Percentiles rank a stretch among this genome's conserved stretches.
Evolutionary conservation across 441 rosid genomes (phyloP).

Genomic region (Francoa sonchifolia): DNA sequence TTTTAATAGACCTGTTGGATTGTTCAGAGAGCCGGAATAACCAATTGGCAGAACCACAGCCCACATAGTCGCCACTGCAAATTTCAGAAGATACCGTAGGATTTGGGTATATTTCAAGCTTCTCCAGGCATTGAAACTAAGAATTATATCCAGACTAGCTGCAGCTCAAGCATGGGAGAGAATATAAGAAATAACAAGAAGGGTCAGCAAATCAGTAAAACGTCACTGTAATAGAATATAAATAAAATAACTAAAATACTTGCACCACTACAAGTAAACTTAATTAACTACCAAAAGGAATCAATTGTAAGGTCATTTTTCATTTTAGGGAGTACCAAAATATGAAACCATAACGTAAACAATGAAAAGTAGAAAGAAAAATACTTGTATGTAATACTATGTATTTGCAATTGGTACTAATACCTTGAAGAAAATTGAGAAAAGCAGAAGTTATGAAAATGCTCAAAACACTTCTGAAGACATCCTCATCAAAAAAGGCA

Average conservation of each 20-base stretch:
- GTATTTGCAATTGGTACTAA: too few species aligned
- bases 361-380: slow-evolving; percentile 2
- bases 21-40: slow-evolving; percentile 61
- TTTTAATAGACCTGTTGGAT: slow-evolving; percentile 64
- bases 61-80: slow-evolving; percentile 75
- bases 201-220: slow-evolving; percentile 1
- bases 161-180: slow-evolving; percentile 18
- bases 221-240: slow-evolving; percentile 5
- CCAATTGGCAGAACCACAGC: slow-evolving; percentile 72
- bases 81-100: slow-evolving; percentile 68
- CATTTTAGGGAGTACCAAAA: slow-evolving; percentile 3
- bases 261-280: slow-evolving; percentile 3
- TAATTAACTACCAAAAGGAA: slow-evolving; percentile 5
- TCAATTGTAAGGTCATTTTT: not conserved
- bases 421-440: slow-evolving; percentile 86
- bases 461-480: slow-evolving; percentile 59
- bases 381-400: too few species aligned
- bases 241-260: slow-evolving; percentile 3
- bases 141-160: slow-evolving; percentile 78
- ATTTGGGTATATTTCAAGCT: slow-evolving; percentile 75
- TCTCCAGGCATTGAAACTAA: slow-evolving; percentile 82
- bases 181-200: slow-evolving; percentile 7
- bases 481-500: slow-evolving; percentile 47
- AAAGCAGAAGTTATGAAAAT: slow-evolving; percentile 82
- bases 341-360: slow-evolving; percentile 2